Percentiles rank a stretch among this genome's conserved stretches.
phyloP scores from a whole-genome alignment of 2,329 filamentous ascomycete genomes.

The Purpureocillium takamizusanense region DNA sequence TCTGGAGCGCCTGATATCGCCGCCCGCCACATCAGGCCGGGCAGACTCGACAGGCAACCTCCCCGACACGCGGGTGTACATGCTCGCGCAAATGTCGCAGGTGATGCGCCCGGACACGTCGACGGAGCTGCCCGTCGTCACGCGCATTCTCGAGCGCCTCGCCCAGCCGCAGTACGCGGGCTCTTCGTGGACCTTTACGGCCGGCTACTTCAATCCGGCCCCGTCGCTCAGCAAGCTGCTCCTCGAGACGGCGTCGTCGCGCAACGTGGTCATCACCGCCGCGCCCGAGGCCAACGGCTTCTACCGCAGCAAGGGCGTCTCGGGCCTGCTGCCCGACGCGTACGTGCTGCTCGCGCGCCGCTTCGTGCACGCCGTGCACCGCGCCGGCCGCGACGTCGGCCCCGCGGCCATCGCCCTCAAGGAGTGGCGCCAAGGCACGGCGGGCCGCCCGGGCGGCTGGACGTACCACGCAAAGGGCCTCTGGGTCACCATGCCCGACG shows the following conservation, averaged over 20 bases:
- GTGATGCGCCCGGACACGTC: slow-evolving; percentile 71
- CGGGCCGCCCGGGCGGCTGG: slow-evolving; percentile 78
- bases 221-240: slow-evolving; percentile 73
- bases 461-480: slow-evolving; percentile 97
- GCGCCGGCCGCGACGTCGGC: slow-evolving; percentile 37
- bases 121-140: slow-evolving; percentile 80
- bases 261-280: slow-evolving; percentile 82
- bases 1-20: slow-evolving; percentile 56
- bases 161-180: slow-evolving; percentile 52
- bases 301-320: slow-evolving; percentile 79
- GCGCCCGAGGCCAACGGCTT: slow-evolving; percentile 94
- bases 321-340: slow-evolving; percentile 80
- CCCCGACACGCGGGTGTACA: slow-evolving; percentile 68
- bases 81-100: slow-evolving; percentile 80
- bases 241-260: slow-evolving; percentile 58
- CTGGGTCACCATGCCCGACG: slow-evolving; percentile 61
- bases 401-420: slow-evolving; percentile 68
- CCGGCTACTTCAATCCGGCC: slow-evolving; percentile 97
- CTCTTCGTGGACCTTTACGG: slow-evolving; percentile 90
- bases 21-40: slow-evolving; percentile 1
- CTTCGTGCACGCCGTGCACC: slow-evolving; percentile 58
- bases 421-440: slow-evolving; percentile 80
- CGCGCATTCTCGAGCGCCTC: slow-evolving; percentile 61
- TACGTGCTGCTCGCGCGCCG: slow-evolving; percentile 81
- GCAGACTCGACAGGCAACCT: slow-evolving; percentile 11